Conservation (phyloP, 306 rosid genomes). For the Calophaca sinica region DNA sequence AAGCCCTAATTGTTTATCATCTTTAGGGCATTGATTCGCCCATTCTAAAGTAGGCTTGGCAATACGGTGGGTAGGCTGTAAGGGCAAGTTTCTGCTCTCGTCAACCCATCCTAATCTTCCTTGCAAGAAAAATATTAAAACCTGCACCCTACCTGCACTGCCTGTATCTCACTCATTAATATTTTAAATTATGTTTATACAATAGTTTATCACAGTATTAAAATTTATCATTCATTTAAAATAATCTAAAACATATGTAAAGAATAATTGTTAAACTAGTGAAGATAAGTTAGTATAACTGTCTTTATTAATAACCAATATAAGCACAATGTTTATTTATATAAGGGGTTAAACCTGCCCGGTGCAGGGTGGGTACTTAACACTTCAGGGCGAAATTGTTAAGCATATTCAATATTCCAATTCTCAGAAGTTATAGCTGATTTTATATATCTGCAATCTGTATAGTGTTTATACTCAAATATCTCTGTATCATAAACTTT, state of each 20-base stretch:
- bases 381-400: neutral
- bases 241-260: neutral
- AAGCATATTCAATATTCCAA: neutral
- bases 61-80: neutral
- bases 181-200: conserved; percentile 6
- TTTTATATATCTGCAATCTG: conserved; percentile 35
- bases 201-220: neutral
- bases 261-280: conserved; percentile 12
- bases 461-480: conserved; percentile 16
- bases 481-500: neutral
- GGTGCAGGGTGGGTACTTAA: neutral
- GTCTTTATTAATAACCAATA: neutral
- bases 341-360: neutral
- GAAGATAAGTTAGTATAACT: neutral
- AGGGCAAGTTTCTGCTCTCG: neutral
- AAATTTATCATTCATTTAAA: conserved; percentile 8
- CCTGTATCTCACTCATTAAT: neutral
- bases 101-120: neutral
- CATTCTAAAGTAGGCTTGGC: neutral
- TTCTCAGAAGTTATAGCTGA: conserved; percentile 17
- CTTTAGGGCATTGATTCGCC: conserved; percentile 6
- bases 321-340: conserved; percentile 9
- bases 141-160: neutral
- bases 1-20: neutral
- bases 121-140: neutral